Percentiles rank a stretch among this genome's conserved stretches.
These are phyloP conservation scores for Prinsepia uniflora DNA, from an alignment of 306 rosid species.

Conservation along the genomic window DNA sequence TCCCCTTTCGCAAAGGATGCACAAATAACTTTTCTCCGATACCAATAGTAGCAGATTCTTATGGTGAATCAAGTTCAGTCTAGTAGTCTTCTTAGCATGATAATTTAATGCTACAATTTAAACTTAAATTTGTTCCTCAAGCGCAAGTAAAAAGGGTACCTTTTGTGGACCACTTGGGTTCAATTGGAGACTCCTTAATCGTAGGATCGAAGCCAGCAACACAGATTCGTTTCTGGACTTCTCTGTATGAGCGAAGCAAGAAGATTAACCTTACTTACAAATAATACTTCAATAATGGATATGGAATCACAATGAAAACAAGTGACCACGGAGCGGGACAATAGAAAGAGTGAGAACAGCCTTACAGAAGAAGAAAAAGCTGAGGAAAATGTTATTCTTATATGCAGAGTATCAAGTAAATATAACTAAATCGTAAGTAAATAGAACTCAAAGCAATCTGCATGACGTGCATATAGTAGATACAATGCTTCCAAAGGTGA, in stretches of 20 bases:
- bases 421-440: neutral
- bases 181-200: slow-evolving; percentile 78
- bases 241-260: slow-evolving; percentile 43
- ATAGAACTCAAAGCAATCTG: neutral
- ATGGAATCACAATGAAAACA: neutral
- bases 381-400: neutral
- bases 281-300: neutral
- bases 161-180: slow-evolving; percentile 91
- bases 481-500: neutral
- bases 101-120: neutral
- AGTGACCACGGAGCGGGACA: neutral
- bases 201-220: slow-evolving; percentile 68
- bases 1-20: neutral
- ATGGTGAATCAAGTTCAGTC: neutral
- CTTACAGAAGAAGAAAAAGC: neutral
- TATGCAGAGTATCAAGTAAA: neutral
- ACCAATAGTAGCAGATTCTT: neutral
- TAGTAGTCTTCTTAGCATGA: neutral
- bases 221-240: slow-evolving; percentile 53
- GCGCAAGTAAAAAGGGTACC: slow-evolving; percentile 38
- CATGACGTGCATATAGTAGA: neutral
- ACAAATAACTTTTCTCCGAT: neutral
- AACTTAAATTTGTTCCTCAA: neutral
- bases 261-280: too few species aligned
- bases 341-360: neutral